These are phyloP conservation scores for Boeremia exigua DNA, from an alignment of 2,329 filamentous ascomycete species.

Conservation along the genomic window DNA sequence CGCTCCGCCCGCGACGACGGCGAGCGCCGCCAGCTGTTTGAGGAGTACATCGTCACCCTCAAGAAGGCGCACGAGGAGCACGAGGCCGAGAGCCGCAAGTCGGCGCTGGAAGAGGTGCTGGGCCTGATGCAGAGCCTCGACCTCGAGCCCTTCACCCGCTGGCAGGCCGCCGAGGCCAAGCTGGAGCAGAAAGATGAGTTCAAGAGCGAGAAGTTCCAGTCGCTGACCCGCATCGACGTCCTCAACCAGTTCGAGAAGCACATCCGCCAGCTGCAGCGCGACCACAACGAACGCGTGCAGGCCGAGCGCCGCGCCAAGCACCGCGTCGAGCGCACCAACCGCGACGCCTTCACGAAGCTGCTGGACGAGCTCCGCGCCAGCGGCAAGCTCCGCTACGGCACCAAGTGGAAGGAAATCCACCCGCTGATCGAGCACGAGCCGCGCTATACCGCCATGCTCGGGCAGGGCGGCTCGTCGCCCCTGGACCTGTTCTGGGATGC, in stretches of 20 bases:
- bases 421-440: conserved; percentile 78
- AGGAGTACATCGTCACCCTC: conserved; percentile 87
- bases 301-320: conserved; percentile 81
- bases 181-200: conserved; percentile 80
- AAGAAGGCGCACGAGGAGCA: conserved; percentile 80
- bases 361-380: conserved; percentile 74
- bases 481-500: conserved; percentile 96
- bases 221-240: conserved; percentile 86
- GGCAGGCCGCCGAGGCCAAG: conserved; percentile 85
- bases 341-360: conserved; percentile 79
- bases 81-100: conserved; percentile 74
- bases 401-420: conserved; percentile 86
- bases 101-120: conserved; percentile 83
- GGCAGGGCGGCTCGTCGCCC: conserved; percentile 82
- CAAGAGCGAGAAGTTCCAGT: conserved; percentile 80
- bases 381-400: conserved; percentile 85
- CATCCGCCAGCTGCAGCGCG: conserved; percentile 88
- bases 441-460: conserved; percentile 82
- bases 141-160: conserved; percentile 91
- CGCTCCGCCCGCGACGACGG: conserved; percentile 85
- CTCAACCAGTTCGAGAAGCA: conserved; percentile 93
- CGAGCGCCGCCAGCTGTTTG: conserved; percentile 87
- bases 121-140: conserved; percentile 79
- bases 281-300: conserved; percentile 89
- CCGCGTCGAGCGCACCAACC: conserved; percentile 82